Evolutionary conservation across 768 basidiomycete genomes (phyloP).

Genomic region (Tricholoma flavovirens): DNA sequence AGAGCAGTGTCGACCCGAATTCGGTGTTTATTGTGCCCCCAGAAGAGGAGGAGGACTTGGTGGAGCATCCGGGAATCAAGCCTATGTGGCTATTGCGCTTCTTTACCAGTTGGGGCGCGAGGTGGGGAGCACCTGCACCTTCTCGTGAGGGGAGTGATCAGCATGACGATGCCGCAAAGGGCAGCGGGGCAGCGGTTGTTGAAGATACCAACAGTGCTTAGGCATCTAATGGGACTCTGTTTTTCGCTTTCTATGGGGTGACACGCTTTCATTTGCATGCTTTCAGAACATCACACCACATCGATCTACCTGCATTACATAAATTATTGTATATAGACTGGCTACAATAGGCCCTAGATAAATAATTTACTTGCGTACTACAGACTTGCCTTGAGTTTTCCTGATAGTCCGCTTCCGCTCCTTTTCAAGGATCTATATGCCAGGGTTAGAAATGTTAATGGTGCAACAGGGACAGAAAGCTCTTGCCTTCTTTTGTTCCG

Average conservation of each 20-base stretch:
- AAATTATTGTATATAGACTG: conserved; percentile 15
- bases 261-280: background rate
- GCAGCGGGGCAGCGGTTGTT: background rate
- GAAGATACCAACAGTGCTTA: background rate
- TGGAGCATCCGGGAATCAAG: conserved; percentile 52
- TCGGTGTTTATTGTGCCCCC: conserved; percentile 19
- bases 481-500: conserved; percentile 77
- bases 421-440: conserved; percentile 55
- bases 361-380: conserved; percentile 40
- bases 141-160: conserved; percentile 6
- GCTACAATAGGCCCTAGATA: conserved; percentile 1
- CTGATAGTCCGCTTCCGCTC: conserved; percentile 68
- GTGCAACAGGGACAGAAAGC: background rate
- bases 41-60: conserved; percentile 46
- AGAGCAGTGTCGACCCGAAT: conserved; percentile 34
- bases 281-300: background rate
- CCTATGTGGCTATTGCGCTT: conserved; percentile 75
- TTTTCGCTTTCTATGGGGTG: background rate
- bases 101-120: conserved; percentile 73
- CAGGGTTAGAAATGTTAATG: background rate
- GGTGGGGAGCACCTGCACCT: conserved; percentile 40
- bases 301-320: conserved; percentile 10
- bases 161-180: conserved; percentile 1
- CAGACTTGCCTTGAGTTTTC: conserved; percentile 62
- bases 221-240: background rate